Base-by-base conservation (phyloP, 1,284 basidiomycete genomes). In the Fomitiporia mediterranea region DNA sequence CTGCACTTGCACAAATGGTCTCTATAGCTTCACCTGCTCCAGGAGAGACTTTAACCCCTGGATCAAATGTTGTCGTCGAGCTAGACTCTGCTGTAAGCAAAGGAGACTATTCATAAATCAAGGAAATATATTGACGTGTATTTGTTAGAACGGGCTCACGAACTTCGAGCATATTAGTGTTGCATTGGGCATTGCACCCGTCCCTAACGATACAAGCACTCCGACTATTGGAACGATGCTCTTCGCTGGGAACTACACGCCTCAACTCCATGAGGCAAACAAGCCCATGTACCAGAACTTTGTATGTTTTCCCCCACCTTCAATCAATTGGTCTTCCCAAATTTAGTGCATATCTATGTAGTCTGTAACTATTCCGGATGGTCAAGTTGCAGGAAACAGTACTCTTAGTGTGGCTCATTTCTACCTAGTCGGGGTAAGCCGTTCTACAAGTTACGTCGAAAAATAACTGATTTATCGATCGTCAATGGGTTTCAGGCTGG, bases 401-500 rank as follows among this genome's bases (percentile, higher is more conserved):
- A 39, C 34, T n/a, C 34, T 60, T 9, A 60, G 51, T 35, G 56
- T 60, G 4, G 59, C 59, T 4, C 59, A 60, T 48, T 60, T 60
- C 47, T 57, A 55, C 42, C 56, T 60, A n/a, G 25, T 60, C 32
- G 59, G 59, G 19, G 55, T 60, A 19, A 38, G 55, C 38, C 23
- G 7, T 19, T 35, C 21, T 34, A 17, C 13, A n/a, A 27, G 2
- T 27, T 6, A 3, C 6, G 8, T 37, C n/a, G n/a, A 15, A 17
- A 54, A 30, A 2, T 21, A 7, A 8, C 19, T 37, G n/a, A 13
- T 17, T n/a, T 44, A 39, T n/a, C n/a, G 17, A 8, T 25, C 6
- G 9, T 2, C n/a, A 15, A 15, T 6, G 25, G 7, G n/a, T 35
- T 19, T n/a, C 21, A 60, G 59, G 59, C 59, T 21, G 51, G 53